A percentile compares a stretch with the other conserved stretches of the same genome.
Conservation (phyloP, 768 basidiomycete species). For the Melanogaster broomeanus region DNA sequence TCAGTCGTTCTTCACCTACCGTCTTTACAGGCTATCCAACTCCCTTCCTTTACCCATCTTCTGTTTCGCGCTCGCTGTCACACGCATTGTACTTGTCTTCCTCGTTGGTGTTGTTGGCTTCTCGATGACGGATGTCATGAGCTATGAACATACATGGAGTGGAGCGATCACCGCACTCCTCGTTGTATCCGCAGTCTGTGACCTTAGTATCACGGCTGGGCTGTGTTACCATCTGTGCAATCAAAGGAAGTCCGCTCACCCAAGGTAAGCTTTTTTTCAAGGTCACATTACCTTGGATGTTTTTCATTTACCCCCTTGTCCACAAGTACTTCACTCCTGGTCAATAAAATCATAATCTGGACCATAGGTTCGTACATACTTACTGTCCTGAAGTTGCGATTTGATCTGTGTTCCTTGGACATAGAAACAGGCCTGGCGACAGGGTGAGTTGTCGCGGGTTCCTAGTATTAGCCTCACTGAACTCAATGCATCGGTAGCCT, state of each 20-base stretch:
- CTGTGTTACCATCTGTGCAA: background rate
- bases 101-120: background rate
- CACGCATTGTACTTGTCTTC: background rate
- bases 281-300: too few relatives aligned
- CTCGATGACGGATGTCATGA: background rate
- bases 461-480: background rate
- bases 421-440: conserved; percentile 1
- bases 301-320: background rate
- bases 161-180: background rate
- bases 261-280: background rate
- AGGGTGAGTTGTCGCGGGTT: background rate
- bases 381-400: background rate
- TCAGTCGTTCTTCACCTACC: background rate
- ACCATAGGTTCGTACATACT: background rate
- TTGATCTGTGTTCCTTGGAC: background rate
- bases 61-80: background rate
- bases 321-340: background rate
- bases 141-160: background rate
- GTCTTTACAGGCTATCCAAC: conserved; percentile 3
- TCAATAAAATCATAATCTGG: conserved; percentile 1
- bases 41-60: background rate
- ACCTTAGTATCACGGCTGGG: background rate
- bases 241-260: background rate
- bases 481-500: background rate
- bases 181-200: background rate